Base-by-base conservation (phyloP, 139 green algal species). In the Picocystis salinarum region DNA sequence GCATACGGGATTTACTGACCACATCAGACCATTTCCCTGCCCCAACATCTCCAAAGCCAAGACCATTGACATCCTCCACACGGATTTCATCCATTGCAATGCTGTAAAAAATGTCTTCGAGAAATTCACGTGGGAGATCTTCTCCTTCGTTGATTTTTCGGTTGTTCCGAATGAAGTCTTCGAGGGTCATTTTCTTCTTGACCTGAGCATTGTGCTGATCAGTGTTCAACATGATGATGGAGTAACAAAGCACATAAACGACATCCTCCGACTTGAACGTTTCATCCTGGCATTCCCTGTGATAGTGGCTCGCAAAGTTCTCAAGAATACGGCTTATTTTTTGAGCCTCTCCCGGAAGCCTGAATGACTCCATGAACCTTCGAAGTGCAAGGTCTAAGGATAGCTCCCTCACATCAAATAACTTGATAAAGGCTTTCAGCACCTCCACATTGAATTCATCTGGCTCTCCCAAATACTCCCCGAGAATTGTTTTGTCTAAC, bases 391-490 rank as follows among this genome's bases (percentile, higher is more conserved):
- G 42, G 45, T 91, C 80, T 45, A 91, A 68, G 15, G 55, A 29
- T 23, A 6, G 24, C 57, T 63, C 73, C 12, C 29, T 29, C 41
- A 91, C 87, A 44, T 91, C 52, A 42, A 91, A 91, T 2, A 61
- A 61, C 6, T 71, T 17, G 4, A 58, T 57, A 51, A 78, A 91
- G 9, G 61, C 46, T 10, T 64, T 20, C 20, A 87, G 59, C 3
- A 86, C 70, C 4, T 57, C 26, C 9, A 84, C 53, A 51, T 83
- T 86, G 52, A 95, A 95, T 5, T 67, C 37, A 28, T 85, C 74
- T 0, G 66, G 61, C 34, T 96, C 86, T 0, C 86, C 86, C 13
- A 97, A 71, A 39, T 91, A 69, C 50, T 96, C 82, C 0, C 86
- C 86, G 15, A 93, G 75, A 20, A 61, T 63, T 11, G 45, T 39